phyloP scores from a whole-genome alignment of 1,284 basidiomycete species.

The Dichomitus squalens region DNA sequence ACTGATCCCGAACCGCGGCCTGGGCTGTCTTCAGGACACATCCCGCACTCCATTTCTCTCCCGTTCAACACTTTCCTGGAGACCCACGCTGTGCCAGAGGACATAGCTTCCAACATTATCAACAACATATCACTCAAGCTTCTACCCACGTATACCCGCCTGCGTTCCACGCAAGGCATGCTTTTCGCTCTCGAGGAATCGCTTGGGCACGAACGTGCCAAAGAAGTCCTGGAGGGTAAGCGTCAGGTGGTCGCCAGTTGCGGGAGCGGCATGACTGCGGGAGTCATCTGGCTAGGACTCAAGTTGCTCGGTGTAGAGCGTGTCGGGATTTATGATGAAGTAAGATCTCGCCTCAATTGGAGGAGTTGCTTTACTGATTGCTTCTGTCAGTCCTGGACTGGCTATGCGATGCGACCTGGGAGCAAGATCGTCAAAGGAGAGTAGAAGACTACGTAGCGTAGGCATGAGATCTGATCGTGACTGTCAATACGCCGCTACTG shows the following conservation, averaged over 20 bases:
- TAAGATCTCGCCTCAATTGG: slow-evolving; percentile 37
- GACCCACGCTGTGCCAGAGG: slow-evolving; percentile 37
- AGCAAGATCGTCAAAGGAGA: slow-evolving; percentile 26
- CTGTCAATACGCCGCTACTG: too few species aligned
- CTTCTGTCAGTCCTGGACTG: slow-evolving; percentile 74
- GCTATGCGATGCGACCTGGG: slow-evolving; percentile 64
- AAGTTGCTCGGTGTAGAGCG: slow-evolving; percentile 63
- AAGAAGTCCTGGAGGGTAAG: slow-evolving; percentile 59
- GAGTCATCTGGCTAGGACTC: slow-evolving; percentile 87
- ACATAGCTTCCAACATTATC: slow-evolving; percentile 7
- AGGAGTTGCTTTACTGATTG: slow-evolving; percentile 6
- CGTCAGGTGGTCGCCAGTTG: slow-evolving; percentile 72
- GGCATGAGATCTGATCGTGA: too few species aligned
- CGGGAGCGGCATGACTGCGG: slow-evolving; percentile 98
- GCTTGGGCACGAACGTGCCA: slow-evolving; percentile 58
- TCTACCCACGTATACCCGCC: slow-evolving; percentile 59
- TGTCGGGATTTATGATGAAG: slow-evolving; percentile 84
- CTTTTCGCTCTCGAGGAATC: slow-evolving; percentile 59
- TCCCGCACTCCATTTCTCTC: slow-evolving; percentile 84
- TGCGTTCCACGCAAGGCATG: slow-evolving; percentile 61
- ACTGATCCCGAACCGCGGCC: slow-evolving; percentile 88
- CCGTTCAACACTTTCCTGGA: slow-evolving; percentile 84
- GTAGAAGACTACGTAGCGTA: neutral
- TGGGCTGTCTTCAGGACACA: slow-evolving; percentile 89
- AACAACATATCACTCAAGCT: neutral